Evolutionary conservation across 768 basidiomycete species (phyloP).

Genomic region (Hysterangium stoloniferum): DNA sequence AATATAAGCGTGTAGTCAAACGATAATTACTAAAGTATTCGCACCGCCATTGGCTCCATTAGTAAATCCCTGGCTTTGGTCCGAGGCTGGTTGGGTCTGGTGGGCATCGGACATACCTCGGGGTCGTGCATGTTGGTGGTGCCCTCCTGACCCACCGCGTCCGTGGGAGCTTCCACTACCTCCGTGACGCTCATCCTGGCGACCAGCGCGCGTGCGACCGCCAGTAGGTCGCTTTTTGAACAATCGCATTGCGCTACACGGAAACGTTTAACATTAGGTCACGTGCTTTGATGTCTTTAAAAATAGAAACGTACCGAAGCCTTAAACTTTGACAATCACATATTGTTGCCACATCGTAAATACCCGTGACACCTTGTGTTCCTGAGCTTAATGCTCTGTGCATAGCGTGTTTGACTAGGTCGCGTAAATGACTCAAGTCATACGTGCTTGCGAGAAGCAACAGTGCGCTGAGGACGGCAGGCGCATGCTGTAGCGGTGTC

Average conservation of each 20-base stretch:
- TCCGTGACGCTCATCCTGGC: slow-evolving; percentile 12
- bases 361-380: slow-evolving; percentile 62
- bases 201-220: slow-evolving; percentile 30
- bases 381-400: slow-evolving; percentile 74
- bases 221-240: slow-evolving; percentile 64
- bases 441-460: slow-evolving; percentile 82
- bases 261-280: not conserved
- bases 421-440: slow-evolving; percentile 63
- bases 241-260: slow-evolving; percentile 10
- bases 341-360: slow-evolving; percentile 92
- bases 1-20: too few species aligned
- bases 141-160: slow-evolving; percentile 1
- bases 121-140: slow-evolving; percentile 20
- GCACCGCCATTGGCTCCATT: slow-evolving; percentile 3
- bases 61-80: not conserved
- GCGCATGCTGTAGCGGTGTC: slow-evolving; percentile 87
- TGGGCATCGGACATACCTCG: slow-evolving; percentile 19
- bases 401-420: slow-evolving; percentile 89
- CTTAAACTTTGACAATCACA: slow-evolving; percentile 85
- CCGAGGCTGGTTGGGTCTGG: slow-evolving; percentile 1
- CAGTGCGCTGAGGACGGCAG: slow-evolving; percentile 82
- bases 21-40: too few species aligned
- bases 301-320: slow-evolving; percentile 53
- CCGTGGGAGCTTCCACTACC: slow-evolving; percentile 10
- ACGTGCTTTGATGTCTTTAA: not conserved